phyloP scores from a whole-genome alignment of 768 basidiomycete species.

The Leccinum truebloodii region DNA sequence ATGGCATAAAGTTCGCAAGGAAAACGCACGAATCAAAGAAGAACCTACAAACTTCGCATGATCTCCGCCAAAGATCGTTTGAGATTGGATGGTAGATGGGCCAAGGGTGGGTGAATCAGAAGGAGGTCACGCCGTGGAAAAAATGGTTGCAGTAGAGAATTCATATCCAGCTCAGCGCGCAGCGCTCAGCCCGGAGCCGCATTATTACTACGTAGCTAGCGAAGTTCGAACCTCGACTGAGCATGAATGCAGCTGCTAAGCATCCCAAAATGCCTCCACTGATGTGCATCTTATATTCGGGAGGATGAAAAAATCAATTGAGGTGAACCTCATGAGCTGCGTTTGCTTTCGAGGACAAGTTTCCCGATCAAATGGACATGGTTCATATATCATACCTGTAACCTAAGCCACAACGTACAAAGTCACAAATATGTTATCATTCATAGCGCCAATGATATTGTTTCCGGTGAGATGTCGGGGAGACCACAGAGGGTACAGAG shows the following conservation, averaged over 20 bases:
- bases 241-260: too few relatives aligned
- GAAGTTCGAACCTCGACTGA: too few relatives aligned
- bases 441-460: neutral
- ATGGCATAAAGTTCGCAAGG: neutral
- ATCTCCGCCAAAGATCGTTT: neutral
- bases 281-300: neutral
- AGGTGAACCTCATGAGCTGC: neutral
- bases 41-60: slow-evolving; percentile 4
- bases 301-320: neutral
- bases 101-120: slow-evolving; percentile 3
- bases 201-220: neutral
- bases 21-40: neutral
- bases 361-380: neutral
- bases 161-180: too few relatives aligned
- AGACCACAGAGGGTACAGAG: neutral
- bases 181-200: neutral
- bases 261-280: neutral
- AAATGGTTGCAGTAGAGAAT: neutral
- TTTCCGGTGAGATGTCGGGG: neutral
- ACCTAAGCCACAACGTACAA: slow-evolving; percentile 6
- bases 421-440: neutral
- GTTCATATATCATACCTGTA: slow-evolving; percentile 2
- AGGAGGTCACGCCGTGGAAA: neutral
- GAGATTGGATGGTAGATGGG: slow-evolving; percentile 1
- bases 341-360: neutral